Conservation (phyloP, 1,284 basidiomycete genomes). For the Wolfiporia cocos region DNA sequence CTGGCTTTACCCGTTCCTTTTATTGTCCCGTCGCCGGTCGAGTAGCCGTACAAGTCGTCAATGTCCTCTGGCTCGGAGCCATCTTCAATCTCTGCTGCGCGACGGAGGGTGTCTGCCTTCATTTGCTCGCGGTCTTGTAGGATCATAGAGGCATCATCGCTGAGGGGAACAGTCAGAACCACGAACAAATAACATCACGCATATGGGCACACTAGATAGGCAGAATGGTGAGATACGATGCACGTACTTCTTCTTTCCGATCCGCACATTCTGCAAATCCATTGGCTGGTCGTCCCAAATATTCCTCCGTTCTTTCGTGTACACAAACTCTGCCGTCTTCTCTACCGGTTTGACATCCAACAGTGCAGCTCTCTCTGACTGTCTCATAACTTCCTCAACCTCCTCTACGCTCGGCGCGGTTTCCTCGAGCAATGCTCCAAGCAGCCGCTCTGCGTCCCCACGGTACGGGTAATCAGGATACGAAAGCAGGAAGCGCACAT, state of each 20-base stretch:
- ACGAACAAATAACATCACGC: slow-evolving; percentile 6
- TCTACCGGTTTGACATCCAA: background rate
- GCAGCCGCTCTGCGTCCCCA: slow-evolving; percentile 50
- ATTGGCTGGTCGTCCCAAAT: slow-evolving; percentile 68
- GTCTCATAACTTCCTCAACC: slow-evolving; percentile 14
- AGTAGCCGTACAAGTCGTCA: no score
- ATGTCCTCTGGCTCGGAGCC: slow-evolving; percentile 61
- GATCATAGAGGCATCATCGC: slow-evolving; percentile 38
- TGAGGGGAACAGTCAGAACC: slow-evolving; percentile 23
- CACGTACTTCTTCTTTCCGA: slow-evolving; percentile 67
- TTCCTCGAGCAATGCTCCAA: slow-evolving; percentile 67
- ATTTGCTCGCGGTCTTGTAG: slow-evolving; percentile 63
- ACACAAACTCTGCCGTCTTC: slow-evolving; percentile 23
- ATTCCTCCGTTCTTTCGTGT: slow-evolving; percentile 52
- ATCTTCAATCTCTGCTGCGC: slow-evolving; percentile 65
- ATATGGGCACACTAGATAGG: background rate
- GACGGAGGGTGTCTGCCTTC: slow-evolving; percentile 76
- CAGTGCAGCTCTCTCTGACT: background rate
- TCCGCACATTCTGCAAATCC: slow-evolving; percentile 50
- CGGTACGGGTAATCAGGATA: slow-evolving; percentile 42
- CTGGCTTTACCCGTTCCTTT: slow-evolving; percentile 26
- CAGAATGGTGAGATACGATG: background rate
- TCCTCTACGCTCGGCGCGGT: slow-evolving; percentile 47
- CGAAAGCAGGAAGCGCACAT: slow-evolving; percentile 51
- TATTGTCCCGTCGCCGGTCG: slow-evolving; percentile 10